Evolutionary conservation across 768 basidiomycete genomes (phyloP), one percentile per base, ranked within the genome.

Genomic region (Mycena epipterygia): DNA sequence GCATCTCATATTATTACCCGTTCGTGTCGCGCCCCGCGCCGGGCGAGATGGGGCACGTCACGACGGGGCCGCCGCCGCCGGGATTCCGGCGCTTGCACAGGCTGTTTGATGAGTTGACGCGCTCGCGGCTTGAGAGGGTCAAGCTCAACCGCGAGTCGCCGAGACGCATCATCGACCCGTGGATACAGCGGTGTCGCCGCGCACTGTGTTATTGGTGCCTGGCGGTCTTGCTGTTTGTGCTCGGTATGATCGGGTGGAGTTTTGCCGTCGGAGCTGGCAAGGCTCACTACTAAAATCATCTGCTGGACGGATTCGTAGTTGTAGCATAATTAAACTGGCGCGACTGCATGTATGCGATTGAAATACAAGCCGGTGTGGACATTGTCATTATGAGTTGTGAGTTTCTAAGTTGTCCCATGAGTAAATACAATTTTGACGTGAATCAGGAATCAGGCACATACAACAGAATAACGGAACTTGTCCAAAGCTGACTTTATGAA

Each of bases 1-100:
- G 72, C 42, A 73, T 73, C 52, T 66, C 72, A n/a, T 73, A 73
- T 61, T 73, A 73, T 33, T 73, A 73, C 56, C 72, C 72, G n/a
- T 73, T 70, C 62, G 72, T 73, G 5, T 73, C 72, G 53, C 72
- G 72, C 29, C 68, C 68, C 5, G 35, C 67, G 48, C 56, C 57
- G n/a, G n/a, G n/a, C n/a, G n/a, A n/a, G n/a, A n/a, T n/a, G 16
- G 68, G 68, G 49, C 61, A 73, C 63, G 56, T 69, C 46, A 51
- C 68, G 21, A 67, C 64, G 19, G 41, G 33, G 21, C 61, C 68
- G 19, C 37, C 72, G 42, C 72, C 68, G 51, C 14, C 2, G 13
- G 62, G 56, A 0, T 69, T 73, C 37, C 57, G 71, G 19, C 23
- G 35, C 17, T 41, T 73, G 39, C 72, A 73, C 51, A 5, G 19